phyloP scores from a whole-genome alignment of 176 grass and related monocot genomes.

The Zizania latifolia region DNA sequence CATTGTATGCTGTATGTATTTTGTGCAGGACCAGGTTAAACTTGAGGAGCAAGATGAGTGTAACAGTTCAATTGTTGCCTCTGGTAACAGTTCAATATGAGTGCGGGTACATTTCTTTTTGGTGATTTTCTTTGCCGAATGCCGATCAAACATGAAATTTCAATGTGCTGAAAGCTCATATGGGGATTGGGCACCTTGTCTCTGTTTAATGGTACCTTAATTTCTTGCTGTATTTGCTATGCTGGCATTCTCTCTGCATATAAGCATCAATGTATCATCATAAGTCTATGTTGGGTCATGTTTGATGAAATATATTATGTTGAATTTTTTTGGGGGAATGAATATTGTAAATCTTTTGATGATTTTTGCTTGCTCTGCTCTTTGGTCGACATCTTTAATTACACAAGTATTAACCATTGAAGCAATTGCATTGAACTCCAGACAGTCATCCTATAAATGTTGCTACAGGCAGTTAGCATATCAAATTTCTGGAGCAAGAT shows the following conservation, averaged over 20 bases:
- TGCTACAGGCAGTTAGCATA: not conserved
- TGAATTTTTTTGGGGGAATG: not conserved
- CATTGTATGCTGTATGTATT: not conserved
- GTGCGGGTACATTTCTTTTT: not conserved
- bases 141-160: not conserved
- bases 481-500: not conserved
- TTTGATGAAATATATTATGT: not conserved
- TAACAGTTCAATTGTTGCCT: not conserved
- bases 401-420: too few relatives aligned
- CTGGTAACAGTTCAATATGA: not conserved
- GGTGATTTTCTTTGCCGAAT: not conserved
- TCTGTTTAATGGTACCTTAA: not conserved
- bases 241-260: not conserved
- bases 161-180: not conserved
- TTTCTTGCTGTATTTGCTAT: not conserved
- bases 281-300: not conserved
- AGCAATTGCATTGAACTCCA: not conserved
- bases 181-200: not conserved
- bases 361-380: not conserved
- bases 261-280: not conserved
- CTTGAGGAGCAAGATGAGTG: conserved; percentile 4
- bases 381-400: not conserved
- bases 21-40: conserved; percentile 37
- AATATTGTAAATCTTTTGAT: not conserved
- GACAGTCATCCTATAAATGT: not conserved